phyloP scores from a whole-genome alignment of 129 eudicot genomes.

The Logfia minima region DNA sequence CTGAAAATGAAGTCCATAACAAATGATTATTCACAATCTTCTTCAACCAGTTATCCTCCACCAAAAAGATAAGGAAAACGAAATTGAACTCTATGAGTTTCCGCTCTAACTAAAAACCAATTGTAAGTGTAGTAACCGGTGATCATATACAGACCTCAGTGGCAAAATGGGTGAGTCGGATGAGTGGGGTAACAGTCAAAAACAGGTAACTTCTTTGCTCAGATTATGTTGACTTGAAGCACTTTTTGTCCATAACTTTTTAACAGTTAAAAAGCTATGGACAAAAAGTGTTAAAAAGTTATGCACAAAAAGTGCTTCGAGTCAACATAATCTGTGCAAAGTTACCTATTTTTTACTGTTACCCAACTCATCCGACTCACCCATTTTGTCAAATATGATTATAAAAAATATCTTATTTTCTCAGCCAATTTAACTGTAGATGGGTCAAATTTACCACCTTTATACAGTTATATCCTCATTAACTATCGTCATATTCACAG shows the following conservation, averaged over 20 bases:
- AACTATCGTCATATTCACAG: neutral
- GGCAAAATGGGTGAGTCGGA: neutral
- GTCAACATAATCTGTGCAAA: neutral
- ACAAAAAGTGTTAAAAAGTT: too few relatives aligned
- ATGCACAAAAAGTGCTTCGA: neutral
- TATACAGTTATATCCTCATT: neutral
- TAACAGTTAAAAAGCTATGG: too few relatives aligned
- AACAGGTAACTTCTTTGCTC: neutral
- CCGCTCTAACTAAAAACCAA: neutral
- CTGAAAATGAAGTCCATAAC: constrained; percentile 33
- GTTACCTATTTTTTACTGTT: neutral
- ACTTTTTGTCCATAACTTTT: neutral
- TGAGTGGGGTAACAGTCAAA: neutral
- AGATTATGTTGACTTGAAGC: neutral
- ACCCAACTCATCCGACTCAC: too few relatives aligned
- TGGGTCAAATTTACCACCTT: neutral
- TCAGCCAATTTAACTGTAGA: neutral
- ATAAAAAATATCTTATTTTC: neutral
- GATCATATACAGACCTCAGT: neutral
- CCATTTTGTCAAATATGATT: neutral
- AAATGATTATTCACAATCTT: constrained; percentile 6
- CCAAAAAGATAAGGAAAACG: neutral
- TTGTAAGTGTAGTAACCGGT: neutral
- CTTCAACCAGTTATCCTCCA: neutral
- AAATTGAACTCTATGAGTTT: neutral